These are phyloP conservation scores for Fomitopsis pulvina DNA, from an alignment of 768 basidiomycete genomes.

Conservation along the genomic window DNA sequence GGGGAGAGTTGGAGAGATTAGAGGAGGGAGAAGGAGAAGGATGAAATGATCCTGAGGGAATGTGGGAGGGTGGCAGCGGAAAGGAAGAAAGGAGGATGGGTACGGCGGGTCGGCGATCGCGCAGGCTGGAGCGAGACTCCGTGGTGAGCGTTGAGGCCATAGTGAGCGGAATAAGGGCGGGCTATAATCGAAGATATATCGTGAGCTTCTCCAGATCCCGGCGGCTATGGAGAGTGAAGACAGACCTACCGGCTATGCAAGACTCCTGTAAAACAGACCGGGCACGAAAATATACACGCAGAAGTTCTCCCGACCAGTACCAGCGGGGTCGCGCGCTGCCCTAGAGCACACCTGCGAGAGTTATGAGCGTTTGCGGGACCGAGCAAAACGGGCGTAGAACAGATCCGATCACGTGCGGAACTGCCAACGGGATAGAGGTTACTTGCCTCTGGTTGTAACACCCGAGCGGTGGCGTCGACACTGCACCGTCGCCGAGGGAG, in stretches of 20 bases:
- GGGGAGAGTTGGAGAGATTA: conserved; percentile 1
- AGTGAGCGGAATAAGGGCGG: neutral
- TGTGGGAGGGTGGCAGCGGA: conserved; percentile 26
- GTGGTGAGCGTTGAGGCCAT: conserved; percentile 13
- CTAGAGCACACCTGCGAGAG: neutral
- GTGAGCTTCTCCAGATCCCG: too few relatives aligned
- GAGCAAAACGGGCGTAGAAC: neutral
- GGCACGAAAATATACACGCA: neutral
- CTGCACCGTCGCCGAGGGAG: neutral
- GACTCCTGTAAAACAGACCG: neutral
- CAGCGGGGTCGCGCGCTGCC: neutral
- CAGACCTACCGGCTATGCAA: neutral
- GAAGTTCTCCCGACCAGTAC: neutral
- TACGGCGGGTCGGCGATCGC: conserved; percentile 18
- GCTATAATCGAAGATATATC: neutral
- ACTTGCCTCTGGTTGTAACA: neutral
- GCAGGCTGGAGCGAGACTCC: conserved; percentile 9
- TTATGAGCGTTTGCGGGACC: neutral
- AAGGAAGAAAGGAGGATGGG: conserved; percentile 26
- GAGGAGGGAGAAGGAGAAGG: conserved; percentile 6
- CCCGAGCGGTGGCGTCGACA: neutral
- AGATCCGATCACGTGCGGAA: neutral
- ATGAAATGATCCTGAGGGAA: conserved; percentile 18
- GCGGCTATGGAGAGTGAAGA: neutral
- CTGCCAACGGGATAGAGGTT: neutral